Conservation (phyloP, 2,329 filamentous ascomycete species). For the Phaeosphaeriaceae sp. region DNA sequence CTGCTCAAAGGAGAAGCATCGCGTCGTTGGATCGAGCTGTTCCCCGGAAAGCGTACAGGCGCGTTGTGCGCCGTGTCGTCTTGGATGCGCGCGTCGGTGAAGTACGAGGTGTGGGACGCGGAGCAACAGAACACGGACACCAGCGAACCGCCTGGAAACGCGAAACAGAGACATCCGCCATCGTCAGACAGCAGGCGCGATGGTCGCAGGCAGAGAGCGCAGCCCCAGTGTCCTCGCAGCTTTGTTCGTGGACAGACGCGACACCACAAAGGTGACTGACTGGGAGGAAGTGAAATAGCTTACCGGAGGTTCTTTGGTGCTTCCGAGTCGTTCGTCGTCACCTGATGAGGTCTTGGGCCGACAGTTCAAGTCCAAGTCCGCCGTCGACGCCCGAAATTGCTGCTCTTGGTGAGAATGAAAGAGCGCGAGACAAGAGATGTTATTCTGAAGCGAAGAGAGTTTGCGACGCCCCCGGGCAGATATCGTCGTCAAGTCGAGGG, state of each 20-base stretch:
- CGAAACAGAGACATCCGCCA: constrained; percentile 20
- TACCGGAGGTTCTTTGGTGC: neutral
- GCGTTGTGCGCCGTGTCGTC: constrained; percentile 40
- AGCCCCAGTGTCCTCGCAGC: constrained; percentile 1
- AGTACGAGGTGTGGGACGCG: constrained; percentile 23
- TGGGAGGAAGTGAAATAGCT: neutral
- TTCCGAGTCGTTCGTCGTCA: neutral
- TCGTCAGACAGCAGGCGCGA: constrained; percentile 17
- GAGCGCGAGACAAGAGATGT: neutral
- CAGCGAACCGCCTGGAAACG: constrained; percentile 12
- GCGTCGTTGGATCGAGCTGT: constrained; percentile 32
- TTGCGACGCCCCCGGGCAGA: neutral
- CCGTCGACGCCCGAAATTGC: neutral
- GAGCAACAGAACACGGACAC: constrained; percentile 24
- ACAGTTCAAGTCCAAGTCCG: neutral
- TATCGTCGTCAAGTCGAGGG: neutral
- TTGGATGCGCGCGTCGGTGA: constrained; percentile 34
- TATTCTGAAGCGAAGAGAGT: neutral
- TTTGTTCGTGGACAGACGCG: neutral
- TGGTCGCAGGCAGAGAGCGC: constrained; percentile 14
- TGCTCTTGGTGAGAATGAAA: neutral
- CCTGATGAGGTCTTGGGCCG: neutral
- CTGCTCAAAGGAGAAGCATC: constrained; percentile 36
- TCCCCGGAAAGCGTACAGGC: constrained; percentile 33
- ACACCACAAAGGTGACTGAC: neutral